These are phyloP conservation scores for Ganoderma sinense DNA, from an alignment of 1,284 basidiomycete species.

Conservation along the genomic window DNA sequence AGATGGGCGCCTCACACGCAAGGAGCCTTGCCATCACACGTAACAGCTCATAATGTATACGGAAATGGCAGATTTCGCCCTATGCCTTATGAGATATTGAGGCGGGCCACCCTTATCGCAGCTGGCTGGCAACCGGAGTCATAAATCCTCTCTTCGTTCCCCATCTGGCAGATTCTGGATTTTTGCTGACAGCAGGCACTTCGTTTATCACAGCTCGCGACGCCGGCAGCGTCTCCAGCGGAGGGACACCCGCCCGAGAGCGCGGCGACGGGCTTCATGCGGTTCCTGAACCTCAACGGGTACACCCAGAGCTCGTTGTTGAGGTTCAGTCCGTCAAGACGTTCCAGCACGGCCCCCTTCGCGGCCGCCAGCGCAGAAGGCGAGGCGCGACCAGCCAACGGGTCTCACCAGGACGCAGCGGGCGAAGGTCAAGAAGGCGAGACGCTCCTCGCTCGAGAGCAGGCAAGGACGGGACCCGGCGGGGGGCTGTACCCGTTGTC, in stretches of 20 bases:
- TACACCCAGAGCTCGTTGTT: slow-evolving; percentile 51
- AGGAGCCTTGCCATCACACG: too few relatives aligned
- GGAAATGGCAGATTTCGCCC: too few relatives aligned
- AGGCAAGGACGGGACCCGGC: slow-evolving; percentile 16
- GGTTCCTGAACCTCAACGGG: slow-evolving; percentile 53
- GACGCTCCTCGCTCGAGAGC: slow-evolving; percentile 17
- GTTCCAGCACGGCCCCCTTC: slow-evolving; percentile 30
- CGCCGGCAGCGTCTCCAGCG: slow-evolving; percentile 25
- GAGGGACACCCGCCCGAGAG: slow-evolving; percentile 34
- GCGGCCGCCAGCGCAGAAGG: slow-evolving; percentile 19
- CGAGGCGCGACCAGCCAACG: slow-evolving; percentile 16
- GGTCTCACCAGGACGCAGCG: slow-evolving; percentile 14
- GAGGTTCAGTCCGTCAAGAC: slow-evolving; percentile 44
- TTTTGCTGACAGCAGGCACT: slow-evolving; percentile 23
- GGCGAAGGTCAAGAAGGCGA: slow-evolving; percentile 10
- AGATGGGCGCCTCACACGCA: too few relatives aligned
- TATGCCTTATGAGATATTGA: too few relatives aligned
- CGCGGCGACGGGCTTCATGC: slow-evolving; percentile 45
- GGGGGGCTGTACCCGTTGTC: slow-evolving; percentile 54
- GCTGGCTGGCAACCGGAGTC: too few relatives aligned
- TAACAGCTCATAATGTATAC: too few relatives aligned
- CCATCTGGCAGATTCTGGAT: slow-evolving; percentile 21
- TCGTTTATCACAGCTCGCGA: slow-evolving; percentile 21
- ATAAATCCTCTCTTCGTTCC: background rate
- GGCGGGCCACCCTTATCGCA: too few relatives aligned